Evolutionary conservation across 1,284 basidiomycete genomes (phyloP), one percentile per base, ranked within the genome.

Genomic region (Neolentinus lepideus): DNA sequence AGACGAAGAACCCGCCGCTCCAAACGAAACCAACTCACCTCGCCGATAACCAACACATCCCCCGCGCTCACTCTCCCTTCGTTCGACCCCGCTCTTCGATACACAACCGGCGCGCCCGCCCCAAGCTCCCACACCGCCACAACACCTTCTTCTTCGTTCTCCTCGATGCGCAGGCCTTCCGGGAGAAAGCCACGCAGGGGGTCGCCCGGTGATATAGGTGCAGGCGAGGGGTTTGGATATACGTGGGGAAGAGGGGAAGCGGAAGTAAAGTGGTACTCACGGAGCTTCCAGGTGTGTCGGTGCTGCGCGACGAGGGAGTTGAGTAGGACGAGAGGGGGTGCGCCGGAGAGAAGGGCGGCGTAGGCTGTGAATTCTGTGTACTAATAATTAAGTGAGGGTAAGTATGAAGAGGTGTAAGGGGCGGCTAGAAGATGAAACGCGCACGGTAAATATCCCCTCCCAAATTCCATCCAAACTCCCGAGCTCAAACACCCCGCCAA

Each of bases 311-410:
- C 76, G 51, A 81, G 68, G 57, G 79, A 80, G 33, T 77, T 74
- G 54, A 81, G 76, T 11, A 89, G 68, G 9, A 76, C 72, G 0
- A 72, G 66, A 0, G 88, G 86, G 1, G 79, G 69, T 0, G 75
- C 84, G 19, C 85, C 88, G 2, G 76, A 74, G 21, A 90, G 72
- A 33, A 90, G 66, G n/a, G 73, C 71, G 1, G 80, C 78, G 60
- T 89, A 90, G 1, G 79, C 77, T 9, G 75, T 76, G 62, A 90
- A 90, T 60, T 90, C 88, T 4, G 83, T 84, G 64, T 88, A 90
- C 87, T 90, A 62, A 16, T 22, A 0, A 25, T 56, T 56, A 51
- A 33, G 19, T 57, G 4, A 50, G 33, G 54, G 36, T 27, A 35
- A 45, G 35, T n/a, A 26, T 14, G 27, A 54, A 35, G 25, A 22